Conservation (phyloP, 495 filamentous ascomycete species). For the Penicillium roqueforti region DNA sequence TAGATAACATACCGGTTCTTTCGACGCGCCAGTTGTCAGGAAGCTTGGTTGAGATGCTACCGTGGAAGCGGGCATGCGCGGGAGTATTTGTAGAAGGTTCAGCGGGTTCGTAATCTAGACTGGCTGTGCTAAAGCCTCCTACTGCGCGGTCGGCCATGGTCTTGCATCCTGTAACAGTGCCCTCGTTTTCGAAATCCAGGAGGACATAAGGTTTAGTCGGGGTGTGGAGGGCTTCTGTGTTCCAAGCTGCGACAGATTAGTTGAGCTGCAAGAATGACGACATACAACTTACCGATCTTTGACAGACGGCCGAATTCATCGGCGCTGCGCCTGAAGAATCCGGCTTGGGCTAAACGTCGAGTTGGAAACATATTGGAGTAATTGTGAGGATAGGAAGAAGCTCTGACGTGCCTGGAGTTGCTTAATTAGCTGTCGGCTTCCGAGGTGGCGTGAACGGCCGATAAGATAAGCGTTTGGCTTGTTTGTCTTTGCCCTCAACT, state of each 20-base stretch:
- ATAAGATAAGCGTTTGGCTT: conserved; percentile 2
- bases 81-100: conserved; percentile 40
- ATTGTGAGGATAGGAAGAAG: background rate
- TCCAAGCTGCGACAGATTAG: conserved; percentile 38
- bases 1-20: conserved; percentile 63
- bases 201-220: conserved; percentile 48
- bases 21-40: conserved; percentile 48
- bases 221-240: conserved; percentile 43
- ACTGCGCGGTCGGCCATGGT: conserved; percentile 82
- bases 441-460: conserved; percentile 6
- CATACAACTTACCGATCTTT: conserved; percentile 47
- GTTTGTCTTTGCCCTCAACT: background rate
- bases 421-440: background rate
- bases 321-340: conserved; percentile 60
- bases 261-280: background rate
- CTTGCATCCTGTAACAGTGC: conserved; percentile 64
- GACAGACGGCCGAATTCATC: conserved; percentile 62
- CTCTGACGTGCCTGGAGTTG: background rate
- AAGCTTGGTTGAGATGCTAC: conserved; percentile 79
- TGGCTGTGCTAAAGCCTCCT: conserved; percentile 73
- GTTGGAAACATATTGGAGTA: conserved; percentile 43
- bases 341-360: conserved; percentile 44
- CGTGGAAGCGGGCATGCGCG: conserved; percentile 74
- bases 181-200: conserved; percentile 58
- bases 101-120: conserved; percentile 62